Evolutionary conservation across 768 basidiomycete species (phyloP).

Genomic region (Pisolithus microcarpus): DNA sequence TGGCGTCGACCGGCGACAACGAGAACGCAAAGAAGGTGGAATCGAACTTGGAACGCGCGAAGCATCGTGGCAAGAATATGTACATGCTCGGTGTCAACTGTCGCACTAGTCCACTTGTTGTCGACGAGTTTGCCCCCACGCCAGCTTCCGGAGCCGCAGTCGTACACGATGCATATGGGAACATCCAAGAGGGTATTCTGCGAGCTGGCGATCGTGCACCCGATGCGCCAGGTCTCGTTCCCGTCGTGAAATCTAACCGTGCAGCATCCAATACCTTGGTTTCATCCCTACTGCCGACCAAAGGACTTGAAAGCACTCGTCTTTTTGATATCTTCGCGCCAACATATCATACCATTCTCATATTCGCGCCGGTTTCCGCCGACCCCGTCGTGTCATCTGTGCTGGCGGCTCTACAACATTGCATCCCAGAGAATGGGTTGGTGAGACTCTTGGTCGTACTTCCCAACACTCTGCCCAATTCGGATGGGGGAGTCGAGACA

Average conservation of each 20-base stretch:
- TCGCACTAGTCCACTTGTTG: slow-evolving; percentile 17
- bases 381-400: background rate
- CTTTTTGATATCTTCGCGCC: background rate
- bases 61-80: slow-evolving; percentile 2
- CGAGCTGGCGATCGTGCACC: background rate
- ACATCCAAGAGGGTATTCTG: background rate
- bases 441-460: background rate
- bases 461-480: background rate
- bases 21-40: background rate
- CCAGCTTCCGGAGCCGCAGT: background rate
- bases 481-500: background rate
- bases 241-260: too few species aligned
- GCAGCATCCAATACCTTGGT: too few species aligned
- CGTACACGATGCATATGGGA: background rate
- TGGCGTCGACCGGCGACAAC: background rate
- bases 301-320: background rate
- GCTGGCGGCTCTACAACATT: background rate
- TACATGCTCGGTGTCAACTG: slow-evolving; percentile 22
- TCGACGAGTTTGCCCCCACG: slow-evolving; percentile 11
- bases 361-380: slow-evolving; percentile 24
- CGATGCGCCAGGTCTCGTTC: background rate
- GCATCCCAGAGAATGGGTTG: background rate
- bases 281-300: too few species aligned
- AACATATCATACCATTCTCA: slow-evolving; percentile 33
- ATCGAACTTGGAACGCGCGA: background rate